These are phyloP conservation scores for Sporothrix mexicana DNA, from an alignment of 2,329 filamentous ascomycete species.

Conservation along the genomic window DNA sequence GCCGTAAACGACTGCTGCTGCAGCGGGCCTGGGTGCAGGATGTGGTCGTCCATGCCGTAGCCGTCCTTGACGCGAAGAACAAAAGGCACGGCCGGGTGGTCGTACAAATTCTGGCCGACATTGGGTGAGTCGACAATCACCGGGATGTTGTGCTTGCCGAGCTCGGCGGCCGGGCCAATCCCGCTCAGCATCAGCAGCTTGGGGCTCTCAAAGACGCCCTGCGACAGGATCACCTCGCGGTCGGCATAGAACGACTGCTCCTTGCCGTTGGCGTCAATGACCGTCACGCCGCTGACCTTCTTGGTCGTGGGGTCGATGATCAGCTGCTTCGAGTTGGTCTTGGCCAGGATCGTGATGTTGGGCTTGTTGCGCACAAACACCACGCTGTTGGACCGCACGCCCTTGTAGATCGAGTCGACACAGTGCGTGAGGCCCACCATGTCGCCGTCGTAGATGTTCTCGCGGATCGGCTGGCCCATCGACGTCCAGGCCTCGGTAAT, in stretches of 20 bases:
- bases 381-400: slow-evolving; percentile 59
- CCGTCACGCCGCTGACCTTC: slow-evolving; percentile 52
- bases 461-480: slow-evolving; percentile 56
- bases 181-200: slow-evolving; percentile 70
- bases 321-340: slow-evolving; percentile 54
- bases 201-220: slow-evolving; percentile 66
- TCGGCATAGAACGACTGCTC: slow-evolving; percentile 53
- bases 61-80: slow-evolving; percentile 54
- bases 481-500: slow-evolving; percentile 59
- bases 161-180: slow-evolving; percentile 61
- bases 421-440: slow-evolving; percentile 61
- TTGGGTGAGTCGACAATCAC: slow-evolving; percentile 62
- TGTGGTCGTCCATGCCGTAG: slow-evolving; percentile 49
- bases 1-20: slow-evolving; percentile 45
- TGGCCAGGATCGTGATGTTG: slow-evolving; percentile 59
- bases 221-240: slow-evolving; percentile 55
- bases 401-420: slow-evolving; percentile 63
- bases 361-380: slow-evolving; percentile 58
- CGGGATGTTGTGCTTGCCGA: slow-evolving; percentile 59
- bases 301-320: slow-evolving; percentile 54
- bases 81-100: slow-evolving; percentile 62
- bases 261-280: slow-evolving; percentile 50
- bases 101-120: slow-evolving; percentile 68
- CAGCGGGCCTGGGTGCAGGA: slow-evolving; percentile 47
- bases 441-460: slow-evolving; percentile 62